Base-by-base conservation (phyloP, 805 yeast species). In the Monosporozyma siamensis region DNA sequence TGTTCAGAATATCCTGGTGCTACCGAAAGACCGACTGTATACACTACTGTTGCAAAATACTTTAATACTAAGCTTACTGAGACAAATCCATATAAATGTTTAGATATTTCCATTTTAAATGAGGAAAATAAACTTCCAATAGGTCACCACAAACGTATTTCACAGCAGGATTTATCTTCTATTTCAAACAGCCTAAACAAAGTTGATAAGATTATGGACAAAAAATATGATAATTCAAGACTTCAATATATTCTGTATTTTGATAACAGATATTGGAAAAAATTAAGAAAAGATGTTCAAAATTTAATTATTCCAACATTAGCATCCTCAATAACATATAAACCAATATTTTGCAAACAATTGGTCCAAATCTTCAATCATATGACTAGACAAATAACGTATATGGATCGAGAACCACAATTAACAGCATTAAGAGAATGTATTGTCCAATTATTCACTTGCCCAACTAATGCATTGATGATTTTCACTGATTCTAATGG, bases 401-500 rank as follows among this genome's bases (percentile, higher is more conserved):
- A 62, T 17, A 66, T 77, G 48, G 99, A 92, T 55, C 71, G 95
- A 46, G 97, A 92, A 55, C 95, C 96, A 0, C 95, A 88, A 51
- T 64, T 76, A 42, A 85, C 90, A 10, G 71, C 84, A 3, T 70
- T 89, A 67, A 72, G 80, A 30, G 76, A 80, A 30, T 64, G 90
- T 17, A 78, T 94, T 0, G 79, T 90, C 0, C 98, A 92, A 62
- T 65, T 92, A 18, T 88, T 88, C 61, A 89, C 97, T 0, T 82
- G 95, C 42, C 96, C 97, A 0, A 75, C 88, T 0, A 80, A 82
- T 49, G 80, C 95, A 0, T 73, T 75, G 1, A 58, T 52, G 32
- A 62, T 78, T 14, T 61, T 77, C 17, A 53, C 64, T 3, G 43
- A 44, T 18, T 48, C 46, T 8, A 51, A 63, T 12, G 69, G 68